Evolutionary conservation across 257 asterid species (phyloP), one percentile per base, ranked within the genome.

Genomic region (Nicotiana knightiana): DNA sequence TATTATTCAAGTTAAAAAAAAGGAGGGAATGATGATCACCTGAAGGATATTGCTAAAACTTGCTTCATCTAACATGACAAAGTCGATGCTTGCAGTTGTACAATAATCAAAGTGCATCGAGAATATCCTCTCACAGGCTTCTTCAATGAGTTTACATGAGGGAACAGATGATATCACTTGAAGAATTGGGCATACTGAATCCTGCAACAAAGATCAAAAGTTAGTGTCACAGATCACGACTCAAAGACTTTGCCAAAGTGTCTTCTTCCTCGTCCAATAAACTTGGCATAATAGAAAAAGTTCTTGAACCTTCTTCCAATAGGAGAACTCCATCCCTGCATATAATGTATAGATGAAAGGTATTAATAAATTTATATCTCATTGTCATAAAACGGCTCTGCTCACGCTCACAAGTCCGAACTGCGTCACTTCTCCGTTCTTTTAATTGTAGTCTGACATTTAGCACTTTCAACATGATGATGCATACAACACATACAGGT

Each of bases 261-360:
- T 90, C 95, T 88, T 88, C 97, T 87, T 85, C 95, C 89, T 89
- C 92, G 89, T 91, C 97, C 97, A 90, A 51, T 90, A 95, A 93
- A 91, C 94, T 91, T 91, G 95, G 90, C 87, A 88, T 82, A 93
- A 92, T 89, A 93, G 90, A 89, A 92, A 94, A 95, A 93, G 90
- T 93, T 84, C 97, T 83, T 88, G 94, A 82, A 91, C 88, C 97
- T 92, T 88, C 98, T 85, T 86, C 97, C 88, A 89, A 85, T 88
- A 89, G 48, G 84, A 87, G 96, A 90, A 92, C 94, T 90, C 95
- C 98, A 85, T 87, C 93, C 99, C 99, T 96, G 99, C 99, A 94
- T 89, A 82, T 88, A 88, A 92, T 91, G 87, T 87, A 89, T 91
- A 93, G 93, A 93, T 77, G 85, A 92, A 88, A 90, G 26, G 88